A percentile compares a stretch with the other conserved stretches of the same genome.
These are phyloP conservation scores for Hypoxylon sp. DNA, from an alignment of 2,329 filamentous ascomycete genomes.

Conservation along the genomic window DNA sequence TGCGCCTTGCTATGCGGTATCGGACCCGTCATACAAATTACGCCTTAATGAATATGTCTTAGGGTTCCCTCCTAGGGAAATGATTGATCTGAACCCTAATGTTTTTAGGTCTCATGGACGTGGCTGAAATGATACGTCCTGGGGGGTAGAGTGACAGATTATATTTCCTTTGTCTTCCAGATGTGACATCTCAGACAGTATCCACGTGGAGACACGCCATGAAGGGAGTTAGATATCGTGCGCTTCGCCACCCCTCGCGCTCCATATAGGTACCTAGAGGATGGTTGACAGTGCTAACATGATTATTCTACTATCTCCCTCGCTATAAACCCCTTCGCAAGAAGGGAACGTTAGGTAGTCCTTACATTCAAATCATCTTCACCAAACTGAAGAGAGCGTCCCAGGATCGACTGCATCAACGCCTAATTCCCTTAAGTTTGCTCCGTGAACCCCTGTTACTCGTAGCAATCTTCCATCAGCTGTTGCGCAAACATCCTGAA, in stretches of 20 bases:
- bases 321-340: not conserved
- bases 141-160: not conserved
- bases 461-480: too few relatives aligned
- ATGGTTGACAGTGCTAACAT: not conserved
- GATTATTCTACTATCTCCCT: not conserved
- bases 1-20: not conserved
- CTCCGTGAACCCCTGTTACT: too few relatives aligned
- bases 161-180: conserved; percentile 6
- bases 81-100: not conserved
- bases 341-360: not conserved
- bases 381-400: too few relatives aligned
- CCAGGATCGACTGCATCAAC: not conserved
- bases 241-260: not conserved
- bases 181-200: conserved; percentile 7
- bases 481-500: too few relatives aligned
- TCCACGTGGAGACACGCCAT: not conserved
- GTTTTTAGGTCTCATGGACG: not conserved
- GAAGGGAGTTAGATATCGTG: not conserved
- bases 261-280: not conserved
- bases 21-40: not conserved
- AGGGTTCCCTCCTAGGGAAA: not conserved
- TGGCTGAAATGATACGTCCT: not conserved
- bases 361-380: not conserved
- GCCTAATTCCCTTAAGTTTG: not conserved
- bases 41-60: not conserved